phyloP scores from a whole-genome alignment of 164 flowering plant species.

The Berberis thunbergii region DNA sequence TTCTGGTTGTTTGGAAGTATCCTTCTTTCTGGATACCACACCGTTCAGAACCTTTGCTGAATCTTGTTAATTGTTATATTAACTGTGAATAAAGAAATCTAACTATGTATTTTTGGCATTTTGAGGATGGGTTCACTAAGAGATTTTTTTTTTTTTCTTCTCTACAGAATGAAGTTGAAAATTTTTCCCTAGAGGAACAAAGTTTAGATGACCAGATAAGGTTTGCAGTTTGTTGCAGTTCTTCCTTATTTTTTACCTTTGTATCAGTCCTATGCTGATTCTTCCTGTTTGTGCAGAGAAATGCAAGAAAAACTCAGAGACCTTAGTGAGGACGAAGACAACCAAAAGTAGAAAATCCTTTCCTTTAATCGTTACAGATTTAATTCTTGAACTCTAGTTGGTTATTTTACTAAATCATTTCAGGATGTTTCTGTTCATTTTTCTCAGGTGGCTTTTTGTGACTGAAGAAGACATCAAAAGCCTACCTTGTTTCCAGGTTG shows the following conservation, averaged over 20 bases:
- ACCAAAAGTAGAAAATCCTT: slow-evolving; percentile 45
- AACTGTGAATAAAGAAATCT: neutral
- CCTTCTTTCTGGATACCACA: neutral
- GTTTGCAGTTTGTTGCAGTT: slow-evolving; percentile 16
- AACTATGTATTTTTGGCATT: neutral
- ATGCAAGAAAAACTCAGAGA: slow-evolving; percentile 86
- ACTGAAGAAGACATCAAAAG: slow-evolving; percentile 89
- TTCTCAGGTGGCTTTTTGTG: slow-evolving; percentile 82
- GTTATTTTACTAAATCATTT: neutral
- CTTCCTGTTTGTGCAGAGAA: slow-evolving; percentile 45
- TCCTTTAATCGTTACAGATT: neutral
- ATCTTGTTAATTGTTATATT: neutral
- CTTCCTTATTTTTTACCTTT: neutral
- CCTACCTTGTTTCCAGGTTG: slow-evolving; percentile 88
- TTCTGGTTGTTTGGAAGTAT: neutral
- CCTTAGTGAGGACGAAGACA: slow-evolving; percentile 82
- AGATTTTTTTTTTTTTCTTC: neutral
- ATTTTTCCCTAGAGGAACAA: slow-evolving; percentile 63
- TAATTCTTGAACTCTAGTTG: neutral
- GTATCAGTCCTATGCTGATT: slow-evolving; percentile 13
- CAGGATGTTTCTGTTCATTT: slow-evolving; percentile 1
- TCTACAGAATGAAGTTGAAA: slow-evolving; percentile 76
- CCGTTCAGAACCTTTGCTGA: neutral
- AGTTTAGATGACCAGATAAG: slow-evolving; percentile 62
- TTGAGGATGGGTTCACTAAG: neutral